Evolutionary conservation across 2,329 filamentous ascomycete genomes (phyloP).

Genomic region (Pseudomassariella vexata): DNA sequence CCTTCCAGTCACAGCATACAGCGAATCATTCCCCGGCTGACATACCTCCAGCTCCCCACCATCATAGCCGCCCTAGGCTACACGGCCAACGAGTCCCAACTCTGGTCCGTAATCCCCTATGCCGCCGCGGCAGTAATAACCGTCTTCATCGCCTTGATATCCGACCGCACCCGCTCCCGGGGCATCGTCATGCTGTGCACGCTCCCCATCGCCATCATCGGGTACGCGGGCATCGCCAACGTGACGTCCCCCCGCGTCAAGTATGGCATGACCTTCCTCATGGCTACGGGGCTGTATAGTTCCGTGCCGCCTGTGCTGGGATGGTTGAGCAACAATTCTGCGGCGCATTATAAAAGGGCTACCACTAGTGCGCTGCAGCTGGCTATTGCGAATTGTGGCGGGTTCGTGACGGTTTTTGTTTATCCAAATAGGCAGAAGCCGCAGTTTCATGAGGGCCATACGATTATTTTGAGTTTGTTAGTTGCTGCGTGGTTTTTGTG

Average conservation of each 20-base stretch:
- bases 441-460: conserved; percentile 55
- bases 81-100: conserved; percentile 50
- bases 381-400: conserved; percentile 61
- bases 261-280: conserved; percentile 63
- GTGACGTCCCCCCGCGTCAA: conserved; percentile 41
- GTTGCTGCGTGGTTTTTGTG: conserved; percentile 60
- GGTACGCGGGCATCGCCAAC: conserved; percentile 60
- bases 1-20: not conserved
- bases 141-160: conserved; percentile 50
- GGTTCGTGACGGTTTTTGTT: conserved; percentile 60
- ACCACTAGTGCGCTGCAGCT: conserved; percentile 61
- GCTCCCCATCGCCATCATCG: conserved; percentile 57
- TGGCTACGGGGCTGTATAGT: conserved; percentile 59
- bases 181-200: conserved; percentile 58
- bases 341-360: conserved; percentile 64
- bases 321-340: conserved; percentile 64
- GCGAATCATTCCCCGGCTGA: not conserved
- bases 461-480: conserved; percentile 52
- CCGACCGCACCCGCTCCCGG: conserved; percentile 53
- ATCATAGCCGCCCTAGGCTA: conserved; percentile 55
- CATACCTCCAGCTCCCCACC: conserved; percentile 46
- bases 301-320: conserved; percentile 58
- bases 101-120: conserved; percentile 61
- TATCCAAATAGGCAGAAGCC: conserved; percentile 53
- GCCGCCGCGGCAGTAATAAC: conserved; percentile 46